Evolutionary conservation across 192 early-diverging fungal species (phyloP), one percentile per base, ranked within the genome.

Genomic region (Backusella liffmaniae): DNA sequence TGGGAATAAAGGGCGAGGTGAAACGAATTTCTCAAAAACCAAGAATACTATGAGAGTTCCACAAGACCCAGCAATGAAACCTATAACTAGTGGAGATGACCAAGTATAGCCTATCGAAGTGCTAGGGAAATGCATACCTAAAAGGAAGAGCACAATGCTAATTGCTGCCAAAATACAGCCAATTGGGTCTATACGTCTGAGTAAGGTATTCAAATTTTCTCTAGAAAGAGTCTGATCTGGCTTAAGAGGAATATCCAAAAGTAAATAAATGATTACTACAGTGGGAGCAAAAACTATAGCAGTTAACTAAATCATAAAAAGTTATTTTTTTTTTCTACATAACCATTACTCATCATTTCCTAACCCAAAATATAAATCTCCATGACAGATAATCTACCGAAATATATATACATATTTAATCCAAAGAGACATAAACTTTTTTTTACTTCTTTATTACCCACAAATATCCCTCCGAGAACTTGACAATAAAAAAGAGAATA

Each of bases 301-400:
- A 7, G 53, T 59, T 21, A 59, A 59, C 53, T 59, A 59, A 26
- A 59, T 23, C 53, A 26, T 26, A 26, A 59, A 53, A 26, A 12
- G 7, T 59, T 23, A 59, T 3, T 26, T 26, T 42, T 44, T 44
- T 3, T 26, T 26, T 59, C 8, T 3, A 59, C 2, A 26, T 59
- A 53, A 6, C 4, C 21, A 26, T 23, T 26, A 26, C 53, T 59
- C n/a, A 16, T n/a, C 6, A 5, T 26, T 59, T 26, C n/a, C 53
- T 59, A 59, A 59, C 53, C 53, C 53, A 59, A 59, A 59, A 59
- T 59, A 59, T 59, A 59, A 59, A 59, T 26, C 53, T 59, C 53
- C 53, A 59, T 12, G 53, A 59, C 23, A 59, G 10, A 23, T 59
- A 21, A 10, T 59, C 53, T 59, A 59, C 3, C 16, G 9, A 59